These are phyloP conservation scores for Yarrowia yakushimensis DNA, from an alignment of 805 yeast genomes.

Conservation along the genomic window DNA sequence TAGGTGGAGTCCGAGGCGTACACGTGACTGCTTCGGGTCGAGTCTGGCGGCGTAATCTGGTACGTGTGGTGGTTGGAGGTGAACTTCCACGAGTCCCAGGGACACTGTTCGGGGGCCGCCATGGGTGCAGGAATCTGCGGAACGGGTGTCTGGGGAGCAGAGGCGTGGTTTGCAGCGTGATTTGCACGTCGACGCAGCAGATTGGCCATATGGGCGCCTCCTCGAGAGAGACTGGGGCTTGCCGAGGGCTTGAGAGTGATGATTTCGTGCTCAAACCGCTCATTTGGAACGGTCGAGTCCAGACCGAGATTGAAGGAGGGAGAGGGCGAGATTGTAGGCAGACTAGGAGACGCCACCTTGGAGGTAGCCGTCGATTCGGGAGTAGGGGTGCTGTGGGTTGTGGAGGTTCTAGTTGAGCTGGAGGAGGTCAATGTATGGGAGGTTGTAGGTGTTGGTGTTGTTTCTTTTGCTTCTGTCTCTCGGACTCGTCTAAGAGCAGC, in stretches of 20 bases:
- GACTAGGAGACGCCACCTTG: not conserved
- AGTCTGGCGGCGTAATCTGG: constrained; percentile 20
- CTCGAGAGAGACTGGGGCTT: constrained; percentile 9
- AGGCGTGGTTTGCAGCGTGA: not conserved
- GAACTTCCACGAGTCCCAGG: constrained; percentile 21
- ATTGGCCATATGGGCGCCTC: not conserved
- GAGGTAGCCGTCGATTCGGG: not conserved
- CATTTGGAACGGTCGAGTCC: not conserved
- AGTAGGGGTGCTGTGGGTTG: not conserved
- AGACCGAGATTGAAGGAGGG: not conserved
- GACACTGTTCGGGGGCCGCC: not conserved
- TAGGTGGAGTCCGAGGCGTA: not conserved
- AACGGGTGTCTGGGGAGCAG: not conserved
- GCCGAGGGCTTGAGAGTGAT: not conserved
- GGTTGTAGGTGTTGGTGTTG: not conserved
- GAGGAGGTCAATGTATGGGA: not conserved
- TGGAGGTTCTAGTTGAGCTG: not conserved
- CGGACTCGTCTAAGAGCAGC: not conserved
- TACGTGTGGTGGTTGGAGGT: not conserved
- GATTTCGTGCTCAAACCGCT: constrained; percentile 5
- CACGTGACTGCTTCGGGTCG: not conserved
- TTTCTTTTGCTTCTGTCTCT: not conserved
- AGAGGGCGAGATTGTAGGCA: not conserved
- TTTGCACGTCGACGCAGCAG: not conserved
- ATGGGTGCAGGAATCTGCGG: no score